Base-by-base conservation (phyloP, 306 rosid genomes). In the Cucurbita maxima region DNA sequence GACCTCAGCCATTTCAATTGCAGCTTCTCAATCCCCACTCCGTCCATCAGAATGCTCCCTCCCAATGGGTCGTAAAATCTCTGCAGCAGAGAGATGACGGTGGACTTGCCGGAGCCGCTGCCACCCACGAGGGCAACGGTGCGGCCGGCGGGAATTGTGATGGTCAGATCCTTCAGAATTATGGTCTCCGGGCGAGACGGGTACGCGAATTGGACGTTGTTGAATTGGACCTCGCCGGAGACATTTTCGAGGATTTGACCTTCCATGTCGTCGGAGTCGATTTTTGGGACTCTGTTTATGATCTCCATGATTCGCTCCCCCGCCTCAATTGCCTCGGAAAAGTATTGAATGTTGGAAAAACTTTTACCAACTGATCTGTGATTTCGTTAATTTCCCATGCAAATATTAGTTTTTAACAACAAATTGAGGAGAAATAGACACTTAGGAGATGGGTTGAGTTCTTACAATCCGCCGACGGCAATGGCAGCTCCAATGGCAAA, bases 61-160 rank as follows among this genome's bases (percentile, higher is more conserved):
- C 78, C 82, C 54, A 78, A 63, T 11, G 97, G 97, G 76, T 94
- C 98, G 76, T 94, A 94, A 50, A 94, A 94, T 7, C 97, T 83
- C 60, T 94, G 97, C 77, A 94, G 41, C n/a, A 94, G 80, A 10
- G 98, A 77, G 52, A 90, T 58, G 44, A 84, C 92, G 0, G 98
- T 94, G 0, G 98, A 94, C 70, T 94, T 94, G 3, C 98, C 97
- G 0, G 98, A 94, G 3, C 98, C 98, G 63, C 97, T 90, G 4
- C 91, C 85, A 0, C 98, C 97, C 7, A 94, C 98, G 34, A 94
- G 70, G 0, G 98, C 98, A 70, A 89, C 82, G 1, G 98, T 86
- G 60, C 66, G 87, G 0, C 98, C 97, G 0, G 98, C 88, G 4
- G 95, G 97, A 41, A 94, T 51, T 68, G 79, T 87, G 1, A 90